Evolutionary conservation across 2,329 filamentous ascomycete species (phyloP).

Genomic region (Diaporthe destruens): DNA sequence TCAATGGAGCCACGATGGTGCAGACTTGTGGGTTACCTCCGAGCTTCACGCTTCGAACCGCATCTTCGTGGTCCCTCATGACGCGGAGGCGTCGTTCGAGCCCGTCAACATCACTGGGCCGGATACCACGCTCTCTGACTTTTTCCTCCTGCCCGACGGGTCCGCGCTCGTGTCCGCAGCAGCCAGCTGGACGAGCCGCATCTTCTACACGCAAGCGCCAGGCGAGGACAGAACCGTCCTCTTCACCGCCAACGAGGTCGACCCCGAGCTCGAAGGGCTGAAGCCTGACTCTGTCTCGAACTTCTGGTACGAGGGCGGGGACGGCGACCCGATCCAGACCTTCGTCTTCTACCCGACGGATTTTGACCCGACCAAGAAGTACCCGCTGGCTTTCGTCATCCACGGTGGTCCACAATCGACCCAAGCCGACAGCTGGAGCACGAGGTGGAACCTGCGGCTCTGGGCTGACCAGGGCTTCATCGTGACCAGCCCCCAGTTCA

Average conservation of each 20-base stretch:
- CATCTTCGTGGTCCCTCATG: not conserved
- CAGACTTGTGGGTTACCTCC: conserved; percentile 10
- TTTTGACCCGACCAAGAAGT: conserved; percentile 56
- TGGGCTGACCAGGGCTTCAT: conserved; percentile 70
- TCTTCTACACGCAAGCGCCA: conserved; percentile 49
- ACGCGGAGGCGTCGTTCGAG: conserved; percentile 42
- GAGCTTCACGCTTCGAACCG: conserved; percentile 17
- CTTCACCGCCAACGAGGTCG: conserved; percentile 53
- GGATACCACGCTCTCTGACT: conserved; percentile 47
- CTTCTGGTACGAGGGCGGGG: conserved; percentile 52
- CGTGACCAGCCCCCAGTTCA: conserved; percentile 67
- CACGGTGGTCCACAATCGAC: conserved; percentile 67
- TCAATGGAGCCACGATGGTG: conserved; percentile 46
- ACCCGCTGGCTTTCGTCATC: conserved; percentile 66
- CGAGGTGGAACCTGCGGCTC: conserved; percentile 66
- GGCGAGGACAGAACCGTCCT: conserved; percentile 49
- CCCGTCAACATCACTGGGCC: conserved; percentile 52
- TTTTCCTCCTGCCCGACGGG: conserved; percentile 48
- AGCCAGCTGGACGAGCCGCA: conserved; percentile 53
- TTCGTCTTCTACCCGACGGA: conserved; percentile 51
- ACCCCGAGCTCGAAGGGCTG: conserved; percentile 51
- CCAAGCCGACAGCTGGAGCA: conserved; percentile 65
- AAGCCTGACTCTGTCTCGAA: conserved; percentile 50
- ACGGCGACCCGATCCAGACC: conserved; percentile 48
- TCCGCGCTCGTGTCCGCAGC: conserved; percentile 50